Conservation (phyloP, 2,329 filamentous ascomycete genomes). For the Diaporthe capsici region DNA sequence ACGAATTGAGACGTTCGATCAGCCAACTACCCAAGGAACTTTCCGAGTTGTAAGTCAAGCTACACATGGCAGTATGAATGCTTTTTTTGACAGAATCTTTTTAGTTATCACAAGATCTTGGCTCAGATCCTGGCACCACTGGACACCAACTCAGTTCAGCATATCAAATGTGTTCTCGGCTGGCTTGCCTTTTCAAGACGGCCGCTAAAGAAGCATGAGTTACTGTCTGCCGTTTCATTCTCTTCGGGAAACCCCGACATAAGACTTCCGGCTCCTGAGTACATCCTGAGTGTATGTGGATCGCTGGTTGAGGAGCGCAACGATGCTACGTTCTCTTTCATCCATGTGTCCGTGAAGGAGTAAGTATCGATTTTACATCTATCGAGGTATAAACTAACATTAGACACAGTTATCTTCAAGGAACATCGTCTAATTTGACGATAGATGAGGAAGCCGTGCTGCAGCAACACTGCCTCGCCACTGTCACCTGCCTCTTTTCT, state of each 20-base stretch:
- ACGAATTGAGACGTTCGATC: too few species aligned
- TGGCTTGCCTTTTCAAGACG: constrained; percentile 56
- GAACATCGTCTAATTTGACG: constrained; percentile 11
- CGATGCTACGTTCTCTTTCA: constrained; percentile 47
- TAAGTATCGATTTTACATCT: constrained; percentile 37
- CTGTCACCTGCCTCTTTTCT: constrained; percentile 46
- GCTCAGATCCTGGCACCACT: constrained; percentile 46
- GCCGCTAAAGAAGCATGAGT: constrained; percentile 51
- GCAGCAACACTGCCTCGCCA: constrained; percentile 46
- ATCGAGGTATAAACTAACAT: not conserved
- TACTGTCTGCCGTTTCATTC: constrained; percentile 53
- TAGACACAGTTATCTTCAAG: constrained; percentile 41
- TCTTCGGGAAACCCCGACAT: constrained; percentile 36
- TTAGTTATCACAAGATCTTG: constrained; percentile 51
- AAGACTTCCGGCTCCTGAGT: constrained; percentile 43
- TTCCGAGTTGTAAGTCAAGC: too few species aligned
- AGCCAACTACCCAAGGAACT: too few species aligned
- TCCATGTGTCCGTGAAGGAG: constrained; percentile 50
- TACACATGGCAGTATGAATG: too few species aligned
- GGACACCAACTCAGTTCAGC: constrained; percentile 47
- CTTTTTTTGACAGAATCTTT: too few species aligned
- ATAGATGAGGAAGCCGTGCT: constrained; percentile 37
- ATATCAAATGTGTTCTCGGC: constrained; percentile 49
- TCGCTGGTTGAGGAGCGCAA: constrained; percentile 46
- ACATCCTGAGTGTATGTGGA: constrained; percentile 46